Conservation (phyloP, 1,139 yeast species). For the Zygosaccharomyces sapae region DNA sequence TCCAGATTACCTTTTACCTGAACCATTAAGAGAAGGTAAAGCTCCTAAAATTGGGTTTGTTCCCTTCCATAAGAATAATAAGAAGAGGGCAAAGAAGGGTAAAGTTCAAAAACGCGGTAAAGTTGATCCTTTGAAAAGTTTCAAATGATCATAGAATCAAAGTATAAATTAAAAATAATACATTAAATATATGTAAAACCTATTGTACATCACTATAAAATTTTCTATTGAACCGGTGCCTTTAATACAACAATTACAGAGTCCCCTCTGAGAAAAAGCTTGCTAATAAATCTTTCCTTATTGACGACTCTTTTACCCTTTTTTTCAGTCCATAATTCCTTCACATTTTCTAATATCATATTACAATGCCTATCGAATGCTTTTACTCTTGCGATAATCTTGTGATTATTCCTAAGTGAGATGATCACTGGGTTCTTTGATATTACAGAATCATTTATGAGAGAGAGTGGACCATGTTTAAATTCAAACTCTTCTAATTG, state of each 20-base stretch:
- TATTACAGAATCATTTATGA: conserved; percentile 74
- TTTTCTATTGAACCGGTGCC: conserved; percentile 31
- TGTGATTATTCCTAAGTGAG: conserved; percentile 89
- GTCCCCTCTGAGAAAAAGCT: conserved; percentile 92
- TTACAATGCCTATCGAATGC: conserved; percentile 97
- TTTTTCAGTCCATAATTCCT: conserved; percentile 86
- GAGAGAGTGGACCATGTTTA: conserved; percentile 84
- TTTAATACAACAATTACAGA: conserved; percentile 82
- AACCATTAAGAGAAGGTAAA: conserved; percentile 58
- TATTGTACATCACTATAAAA: not conserved
- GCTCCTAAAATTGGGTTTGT: conserved; percentile 63
- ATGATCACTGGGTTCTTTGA: conserved; percentile 75
- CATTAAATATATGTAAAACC: not conserved
- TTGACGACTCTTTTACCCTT: conserved; percentile 66
- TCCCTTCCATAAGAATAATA: conserved; percentile 62
- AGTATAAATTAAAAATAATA: not conserved
- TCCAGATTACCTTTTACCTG: conserved; percentile 88
- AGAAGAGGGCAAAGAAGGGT: conserved; percentile 42
- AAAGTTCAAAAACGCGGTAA: conserved; percentile 43
- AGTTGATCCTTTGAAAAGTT: conserved; percentile 69
- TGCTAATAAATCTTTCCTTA: conserved; percentile 81
- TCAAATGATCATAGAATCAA: conserved; percentile 35
- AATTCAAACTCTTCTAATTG: conserved; percentile 88
- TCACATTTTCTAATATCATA: conserved; percentile 86
- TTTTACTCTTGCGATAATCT: conserved; percentile 80